Conservation (phyloP, 768 basidiomycete species). For the Lactarius evosmus region DNA sequence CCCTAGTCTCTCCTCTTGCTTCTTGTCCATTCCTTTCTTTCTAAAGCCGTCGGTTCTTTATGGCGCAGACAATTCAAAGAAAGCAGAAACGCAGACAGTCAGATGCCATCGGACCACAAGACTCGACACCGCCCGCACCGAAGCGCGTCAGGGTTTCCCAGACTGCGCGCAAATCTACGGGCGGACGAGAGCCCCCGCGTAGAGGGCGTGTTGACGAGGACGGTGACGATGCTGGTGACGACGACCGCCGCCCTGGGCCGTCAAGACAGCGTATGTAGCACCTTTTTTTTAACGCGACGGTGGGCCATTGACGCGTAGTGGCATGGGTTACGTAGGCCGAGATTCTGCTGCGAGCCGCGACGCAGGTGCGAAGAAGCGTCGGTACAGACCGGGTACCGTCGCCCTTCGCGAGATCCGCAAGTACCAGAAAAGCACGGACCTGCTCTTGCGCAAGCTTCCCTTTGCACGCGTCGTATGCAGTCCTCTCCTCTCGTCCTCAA, state of each 20-base stretch:
- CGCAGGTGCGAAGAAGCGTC: conserved; percentile 36
- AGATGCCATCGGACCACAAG: conserved; percentile 33
- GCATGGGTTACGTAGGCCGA: conserved; percentile 7
- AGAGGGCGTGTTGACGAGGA: not conserved
- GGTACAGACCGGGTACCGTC: conserved; percentile 89
- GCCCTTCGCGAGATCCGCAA: conserved; percentile 90
- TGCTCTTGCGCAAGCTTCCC: conserved; percentile 82
- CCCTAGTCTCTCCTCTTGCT: conserved; percentile 12
- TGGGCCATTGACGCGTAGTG: conserved; percentile 8
- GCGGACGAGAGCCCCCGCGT: conserved; percentile 37
- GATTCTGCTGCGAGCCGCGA: conserved; percentile 34
- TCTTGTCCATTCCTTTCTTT: conserved; percentile 7
- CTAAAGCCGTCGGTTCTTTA: conserved; percentile 31
- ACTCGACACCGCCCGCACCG: conserved; percentile 40
- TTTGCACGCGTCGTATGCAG: conserved; percentile 84
- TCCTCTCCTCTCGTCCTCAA: not conserved
- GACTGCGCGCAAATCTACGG: conserved; percentile 86
- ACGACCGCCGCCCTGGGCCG: conserved; percentile 18
- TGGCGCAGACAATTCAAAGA: conserved; percentile 71
- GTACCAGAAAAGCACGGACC: conserved; percentile 91
- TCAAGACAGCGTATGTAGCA: conserved; percentile 20
- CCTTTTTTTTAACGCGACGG: not conserved
- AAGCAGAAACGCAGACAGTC: conserved; percentile 43
- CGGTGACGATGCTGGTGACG: not conserved
- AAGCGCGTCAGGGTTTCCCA: conserved; percentile 45